These are phyloP conservation scores for Podospora bellae-mahoneyi DNA, from an alignment of 495 filamentous ascomycete genomes.

Conservation along the genomic window DNA sequence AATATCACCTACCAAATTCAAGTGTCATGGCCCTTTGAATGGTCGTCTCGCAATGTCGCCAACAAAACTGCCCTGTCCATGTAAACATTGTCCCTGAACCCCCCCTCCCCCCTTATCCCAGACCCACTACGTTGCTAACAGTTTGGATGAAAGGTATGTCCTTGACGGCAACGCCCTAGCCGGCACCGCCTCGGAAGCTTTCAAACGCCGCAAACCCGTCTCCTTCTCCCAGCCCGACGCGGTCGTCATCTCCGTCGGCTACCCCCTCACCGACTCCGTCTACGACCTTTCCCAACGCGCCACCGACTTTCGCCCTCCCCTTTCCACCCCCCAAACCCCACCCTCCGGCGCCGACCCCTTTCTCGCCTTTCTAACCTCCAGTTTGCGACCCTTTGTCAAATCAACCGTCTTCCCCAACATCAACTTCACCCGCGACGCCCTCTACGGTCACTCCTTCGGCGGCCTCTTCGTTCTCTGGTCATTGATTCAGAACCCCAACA, in stretches of 20 bases:
- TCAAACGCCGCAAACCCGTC: conserved; percentile 10
- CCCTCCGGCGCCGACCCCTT: conserved; percentile 1
- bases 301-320: conserved; percentile 10
- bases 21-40: conserved; percentile 23
- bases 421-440: conserved; percentile 6
- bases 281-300: conserved; percentile 10
- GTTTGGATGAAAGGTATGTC: not conserved
- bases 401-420: conserved; percentile 4
- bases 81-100: not conserved
- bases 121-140: not conserved
- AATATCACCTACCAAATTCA: conserved; percentile 24
- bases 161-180: conserved; percentile 13
- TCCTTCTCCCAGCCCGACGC: conserved; percentile 12
- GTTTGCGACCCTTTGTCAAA: not conserved
- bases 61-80: not conserved
- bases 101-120: not conserved
- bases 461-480: conserved; percentile 12
- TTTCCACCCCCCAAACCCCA: not conserved
- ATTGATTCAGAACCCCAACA: not conserved
- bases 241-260: conserved; percentile 14
- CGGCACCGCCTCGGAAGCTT: conserved; percentile 10
- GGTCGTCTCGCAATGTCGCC: conserved; percentile 6
- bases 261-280: conserved; percentile 15
- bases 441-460: conserved; percentile 14
- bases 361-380: not conserved